A percentile compares a stretch with the other conserved stretches of the same genome.
Conservation (phyloP, 768 basidiomycete species). For the Hygrophorus russula region DNA sequence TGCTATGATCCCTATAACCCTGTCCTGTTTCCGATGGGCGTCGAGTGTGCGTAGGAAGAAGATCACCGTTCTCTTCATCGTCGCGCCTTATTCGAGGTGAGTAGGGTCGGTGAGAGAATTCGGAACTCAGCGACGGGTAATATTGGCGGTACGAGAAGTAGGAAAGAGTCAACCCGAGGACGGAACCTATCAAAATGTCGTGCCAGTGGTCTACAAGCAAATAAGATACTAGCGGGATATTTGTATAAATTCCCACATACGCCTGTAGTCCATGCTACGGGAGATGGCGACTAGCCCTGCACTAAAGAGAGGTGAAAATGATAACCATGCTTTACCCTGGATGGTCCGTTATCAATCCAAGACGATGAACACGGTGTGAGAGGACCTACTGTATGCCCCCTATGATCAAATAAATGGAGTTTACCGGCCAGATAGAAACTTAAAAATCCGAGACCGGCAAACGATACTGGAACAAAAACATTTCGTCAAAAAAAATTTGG, state of each 20-base stretch:
- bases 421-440: conserved; percentile 87
- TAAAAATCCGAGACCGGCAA: conserved; percentile 86
- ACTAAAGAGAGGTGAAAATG: conserved; percentile 63
- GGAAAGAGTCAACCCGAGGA: conserved; percentile 44
- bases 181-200: conserved; percentile 73
- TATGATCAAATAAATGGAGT: conserved; percentile 77
- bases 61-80: conserved; percentile 15
- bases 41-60: conserved; percentile 28
- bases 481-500: conserved; percentile 4
- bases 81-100: conserved; percentile 50
- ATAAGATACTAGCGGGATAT: not conserved
- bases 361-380: not conserved
- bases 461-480: conserved; percentile 51
- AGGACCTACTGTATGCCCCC: conserved; percentile 53
- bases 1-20: conserved; percentile 6
- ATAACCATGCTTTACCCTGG: conserved; percentile 75
- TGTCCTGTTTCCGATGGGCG: conserved; percentile 3
- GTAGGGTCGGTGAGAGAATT: conserved; percentile 58
- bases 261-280: conserved; percentile 87
- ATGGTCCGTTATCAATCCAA: not conserved
- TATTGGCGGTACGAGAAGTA: conserved; percentile 79
- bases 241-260: conserved; percentile 27
- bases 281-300: conserved; percentile 75
- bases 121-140: conserved; percentile 60
- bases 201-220: conserved; percentile 71